Evolutionary conservation across 495 filamentous ascomycete genomes (phyloP), one percentile per base, ranked within the genome.

Genomic region (Penicillium bovifimosum): DNA sequence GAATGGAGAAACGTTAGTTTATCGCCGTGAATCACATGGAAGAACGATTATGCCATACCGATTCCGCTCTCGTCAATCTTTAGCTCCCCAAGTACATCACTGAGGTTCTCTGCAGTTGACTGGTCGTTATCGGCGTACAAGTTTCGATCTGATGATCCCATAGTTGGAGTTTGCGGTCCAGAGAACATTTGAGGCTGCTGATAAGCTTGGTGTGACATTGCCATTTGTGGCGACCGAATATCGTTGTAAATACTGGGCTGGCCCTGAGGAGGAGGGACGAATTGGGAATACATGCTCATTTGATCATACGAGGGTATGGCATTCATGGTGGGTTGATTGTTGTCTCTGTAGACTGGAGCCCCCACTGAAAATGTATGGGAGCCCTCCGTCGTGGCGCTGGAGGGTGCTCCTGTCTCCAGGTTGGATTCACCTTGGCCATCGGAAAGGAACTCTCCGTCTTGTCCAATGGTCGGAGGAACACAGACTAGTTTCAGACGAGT

Each of bases 401-500:
- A 62, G 14, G 58, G 35, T n/a, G 53, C 53, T 17, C 60, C 36
- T 28, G 57, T 50, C 20, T 60, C 65, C 17, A 53, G 44, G 27
- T 59, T 53, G 20, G 69, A 10, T 26, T 72, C 72, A 35, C 56
- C 52, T 36, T 65, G 68, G 10, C 48, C 56, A 7, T 62, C 80
- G 42, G 74, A 63, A 31, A 75, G 64, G 59, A 80, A 85, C 32
- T 88, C 88, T 47, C 86, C 83, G 59, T 97, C 92, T 63, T 93
- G 90, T 50, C 81, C 84, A 41, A 95, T 83, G 47, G 89, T 91
- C 4, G 93, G 93, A 43, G 91, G 91, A 32, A 95, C 86, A 65
- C 93, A 99, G 55, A 92, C 86, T 53, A 96, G 76, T 72, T 96
- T 96, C 47, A 97, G 75, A 42, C 93, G 85, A 44, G 88, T 84